These are phyloP conservation scores for Taphrina pruni DNA, from an alignment of 1,139 yeast genomes.

Conservation along the genomic window DNA sequence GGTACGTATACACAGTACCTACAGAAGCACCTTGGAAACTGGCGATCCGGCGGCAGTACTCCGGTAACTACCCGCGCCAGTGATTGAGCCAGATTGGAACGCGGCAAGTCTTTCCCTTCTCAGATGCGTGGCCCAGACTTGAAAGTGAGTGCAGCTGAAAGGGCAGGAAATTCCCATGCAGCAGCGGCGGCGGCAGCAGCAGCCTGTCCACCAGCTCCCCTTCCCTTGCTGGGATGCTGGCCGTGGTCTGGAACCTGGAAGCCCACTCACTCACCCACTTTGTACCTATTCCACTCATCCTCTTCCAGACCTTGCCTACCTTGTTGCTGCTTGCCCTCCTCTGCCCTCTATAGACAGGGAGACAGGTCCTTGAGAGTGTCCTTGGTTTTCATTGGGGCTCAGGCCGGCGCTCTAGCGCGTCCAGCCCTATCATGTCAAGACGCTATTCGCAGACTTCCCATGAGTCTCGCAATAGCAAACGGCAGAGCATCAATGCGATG, in stretches of 20 bases:
- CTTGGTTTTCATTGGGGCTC: background rate
- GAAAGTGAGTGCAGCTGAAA: too few species aligned
- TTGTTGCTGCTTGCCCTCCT: background rate
- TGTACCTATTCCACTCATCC: background rate
- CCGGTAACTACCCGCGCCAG: too few species aligned
- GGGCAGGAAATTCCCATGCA: background rate
- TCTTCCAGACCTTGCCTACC: background rate
- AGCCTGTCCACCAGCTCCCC: background rate
- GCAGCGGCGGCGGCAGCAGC: background rate
- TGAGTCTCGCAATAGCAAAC: slow-evolving; percentile 34
- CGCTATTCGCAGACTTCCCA: slow-evolving; percentile 21
- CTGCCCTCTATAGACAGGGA: background rate
- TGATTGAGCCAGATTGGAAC: too few species aligned
- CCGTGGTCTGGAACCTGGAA: background rate
- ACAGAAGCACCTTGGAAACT: too few species aligned
- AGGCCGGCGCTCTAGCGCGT: slow-evolving; percentile 19
- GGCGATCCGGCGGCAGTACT: too few species aligned
- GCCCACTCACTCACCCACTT: background rate
- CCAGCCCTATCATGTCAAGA: slow-evolving; percentile 13
- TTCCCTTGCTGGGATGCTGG: background rate
- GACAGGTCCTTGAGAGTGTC: background rate
- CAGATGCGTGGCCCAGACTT: too few species aligned
- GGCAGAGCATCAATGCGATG: slow-evolving; percentile 41
- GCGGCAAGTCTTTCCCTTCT: too few species aligned
- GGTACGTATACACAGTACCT: too few species aligned